Conservation (phyloP, 176 grass and related monocot species). For the Triticum monococcum region DNA sequence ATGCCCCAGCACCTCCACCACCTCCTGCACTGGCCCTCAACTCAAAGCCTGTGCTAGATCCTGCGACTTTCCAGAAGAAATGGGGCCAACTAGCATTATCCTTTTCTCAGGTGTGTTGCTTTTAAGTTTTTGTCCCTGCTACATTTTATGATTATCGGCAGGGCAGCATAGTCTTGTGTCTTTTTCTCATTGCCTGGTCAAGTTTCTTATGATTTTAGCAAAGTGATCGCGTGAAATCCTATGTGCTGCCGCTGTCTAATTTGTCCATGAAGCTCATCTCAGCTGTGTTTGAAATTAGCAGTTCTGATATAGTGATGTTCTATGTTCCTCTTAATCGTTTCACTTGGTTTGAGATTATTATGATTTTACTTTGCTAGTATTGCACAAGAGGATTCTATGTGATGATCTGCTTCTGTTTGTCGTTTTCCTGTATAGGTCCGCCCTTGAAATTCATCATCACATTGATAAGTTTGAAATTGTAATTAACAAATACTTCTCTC, state of each 20-base stretch:
- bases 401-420: not conserved
- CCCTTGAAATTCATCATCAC: not conserved
- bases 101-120: constrained; percentile 69
- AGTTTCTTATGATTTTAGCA: not conserved
- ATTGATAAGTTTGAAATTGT: not conserved
- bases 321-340: constrained; percentile 22
- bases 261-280: not conserved
- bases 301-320: not conserved
- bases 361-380: not conserved
- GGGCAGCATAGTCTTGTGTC: not conserved
- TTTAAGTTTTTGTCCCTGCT: constrained; percentile 9
- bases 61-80: constrained; percentile 92
- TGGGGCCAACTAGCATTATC: constrained; percentile 82
- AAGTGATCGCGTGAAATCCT: not conserved
- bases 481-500: not conserved
- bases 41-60: constrained; percentile 79
- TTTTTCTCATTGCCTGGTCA: constrained; percentile 2
- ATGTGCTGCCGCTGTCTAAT: not conserved
- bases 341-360: not conserved
- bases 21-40: constrained; percentile 66
- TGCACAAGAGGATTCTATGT: not conserved
- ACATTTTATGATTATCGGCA: constrained; percentile 18
- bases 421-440: not conserved
- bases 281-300: not conserved
- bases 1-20: constrained; percentile 38